Evolutionary conservation across 1,284 basidiomycete genomes (phyloP).

Genomic region (Trametes versicolor): DNA sequence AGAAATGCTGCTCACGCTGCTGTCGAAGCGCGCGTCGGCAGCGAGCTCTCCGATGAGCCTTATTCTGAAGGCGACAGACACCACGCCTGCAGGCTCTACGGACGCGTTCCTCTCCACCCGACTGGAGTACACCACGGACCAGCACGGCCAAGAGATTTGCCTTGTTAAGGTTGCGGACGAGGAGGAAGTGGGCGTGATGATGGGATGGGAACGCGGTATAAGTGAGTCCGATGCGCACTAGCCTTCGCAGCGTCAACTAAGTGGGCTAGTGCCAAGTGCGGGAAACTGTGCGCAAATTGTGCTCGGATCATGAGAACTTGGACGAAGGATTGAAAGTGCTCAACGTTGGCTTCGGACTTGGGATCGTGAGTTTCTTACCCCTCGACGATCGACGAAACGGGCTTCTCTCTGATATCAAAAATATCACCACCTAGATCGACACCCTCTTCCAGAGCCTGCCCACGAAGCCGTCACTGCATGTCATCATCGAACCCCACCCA

Average conservation of each 20-base stretch:
- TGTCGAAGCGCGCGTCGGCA: constrained; percentile 54
- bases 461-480: constrained; percentile 75
- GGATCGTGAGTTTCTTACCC: constrained; percentile 73
- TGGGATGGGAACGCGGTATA: constrained; percentile 92
- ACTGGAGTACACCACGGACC: constrained; percentile 78
- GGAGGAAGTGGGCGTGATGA: constrained; percentile 91
- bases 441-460: constrained; percentile 78
- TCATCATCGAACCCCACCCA: constrained; percentile 96
- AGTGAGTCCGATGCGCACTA: constrained; percentile 55
- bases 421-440: constrained; percentile 70
- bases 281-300: constrained; percentile 73
- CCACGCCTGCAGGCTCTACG: constrained; percentile 79
- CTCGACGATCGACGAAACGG: not conserved
- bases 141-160: constrained; percentile 85
- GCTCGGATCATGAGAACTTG: constrained; percentile 58
- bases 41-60: constrained; percentile 55
- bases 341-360: constrained; percentile 95
- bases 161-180: constrained; percentile 75
- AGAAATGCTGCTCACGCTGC: constrained; percentile 76
- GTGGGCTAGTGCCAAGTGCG: constrained; percentile 60
- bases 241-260: constrained; percentile 28
- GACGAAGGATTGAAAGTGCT: constrained; percentile 72
- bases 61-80: constrained; percentile 65
- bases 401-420: no score
- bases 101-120: constrained; percentile 79